Conservation (phyloP, 768 basidiomycete species). For the Auricularia heimuer region DNA sequence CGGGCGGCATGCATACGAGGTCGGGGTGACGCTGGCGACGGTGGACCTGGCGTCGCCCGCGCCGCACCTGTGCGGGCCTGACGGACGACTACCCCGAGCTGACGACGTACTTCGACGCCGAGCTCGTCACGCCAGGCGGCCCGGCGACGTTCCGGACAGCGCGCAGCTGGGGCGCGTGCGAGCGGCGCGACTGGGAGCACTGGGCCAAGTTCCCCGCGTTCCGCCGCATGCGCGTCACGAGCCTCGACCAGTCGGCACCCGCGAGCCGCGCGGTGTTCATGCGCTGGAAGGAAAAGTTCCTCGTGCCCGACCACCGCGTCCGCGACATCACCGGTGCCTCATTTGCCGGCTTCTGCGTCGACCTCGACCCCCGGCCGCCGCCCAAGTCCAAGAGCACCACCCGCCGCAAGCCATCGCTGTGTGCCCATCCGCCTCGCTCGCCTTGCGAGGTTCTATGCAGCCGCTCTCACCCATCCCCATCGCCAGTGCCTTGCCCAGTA, state of each 20-base stretch:
- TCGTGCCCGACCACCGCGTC: conserved; percentile 90
- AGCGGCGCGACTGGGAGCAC: conserved; percentile 86
- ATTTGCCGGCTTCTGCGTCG: conserved; percentile 94
- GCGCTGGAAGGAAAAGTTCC: conserved; percentile 93
- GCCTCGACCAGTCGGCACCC: not conserved
- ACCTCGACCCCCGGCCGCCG: conserved; percentile 56
- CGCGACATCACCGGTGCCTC: conserved; percentile 92
- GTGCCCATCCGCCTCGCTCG: too few relatives aligned
- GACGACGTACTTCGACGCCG: conserved; percentile 94
- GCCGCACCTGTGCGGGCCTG: conserved; percentile 81
- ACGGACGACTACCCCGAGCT: conserved; percentile 94
- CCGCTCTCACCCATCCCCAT: too few relatives aligned
- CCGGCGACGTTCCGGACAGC: conserved; percentile 74
- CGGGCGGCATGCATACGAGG: conserved; percentile 89
- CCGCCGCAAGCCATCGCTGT: conserved; percentile 15
- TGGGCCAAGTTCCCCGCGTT: conserved; percentile 93
- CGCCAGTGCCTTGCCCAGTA: too few relatives aligned
- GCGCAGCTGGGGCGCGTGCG: conserved; percentile 80
- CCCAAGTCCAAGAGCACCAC: conserved; percentile 28
- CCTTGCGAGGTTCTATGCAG: too few relatives aligned
- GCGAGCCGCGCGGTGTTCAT: conserved; percentile 56
- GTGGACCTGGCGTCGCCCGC: conserved; percentile 53
- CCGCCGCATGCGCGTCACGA: conserved; percentile 44
- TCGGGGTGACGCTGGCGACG: conserved; percentile 74
- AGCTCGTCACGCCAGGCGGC: conserved; percentile 61